Evolutionary conservation across 306 rosid species (phyloP), one percentile per base, ranked within the genome.

Genomic region (Betula pendula): DNA sequence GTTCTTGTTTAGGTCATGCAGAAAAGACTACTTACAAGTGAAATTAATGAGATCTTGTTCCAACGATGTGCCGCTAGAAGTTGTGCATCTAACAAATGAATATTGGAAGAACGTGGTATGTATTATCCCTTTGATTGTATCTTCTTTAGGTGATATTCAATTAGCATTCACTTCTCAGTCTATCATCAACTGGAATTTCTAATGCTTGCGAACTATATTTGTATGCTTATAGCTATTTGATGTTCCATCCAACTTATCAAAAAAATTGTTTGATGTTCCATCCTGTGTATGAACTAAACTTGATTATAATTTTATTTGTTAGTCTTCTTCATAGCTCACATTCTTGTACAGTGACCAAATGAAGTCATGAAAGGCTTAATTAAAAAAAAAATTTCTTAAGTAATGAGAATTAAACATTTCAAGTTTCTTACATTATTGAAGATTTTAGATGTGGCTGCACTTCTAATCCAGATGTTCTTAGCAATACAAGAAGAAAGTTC

Each of bases 401-500:
- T 47, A 5, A 15, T 72, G 59, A 80, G 44, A 82, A 71, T 73
- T 75, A 9, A 40, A 12, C 78, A 71, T 65, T 75, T 77, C 77
- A 95, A 97, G 98, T 92, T 70, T 90, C 96, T 72, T 89, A 90
- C 82, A 88, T 90, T 62, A 89, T 95, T 82, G 91, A 88, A 62
- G 98, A 95, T 85, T 92, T 90, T 84, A 88, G 84, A 6, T 83
- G 94, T 90, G 98, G 98, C 47, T 93, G 93, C 48, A 95, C 97
- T 59, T 96, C 98, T 25, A 95, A 95, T 67, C 96, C 98, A 0
- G 97, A 95, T 70, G 88, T 95, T 82, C 97, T 95, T 24, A 92
- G 98, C 84, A 95, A 95, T 87, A 90, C 97, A 63, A 90, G 98
- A 85, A 90, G 90, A 80, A 95, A 95, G 84, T 92, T 95, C 50